phyloP scores from a whole-genome alignment of 805 yeast genomes.

The Lipomyces kockii region DNA sequence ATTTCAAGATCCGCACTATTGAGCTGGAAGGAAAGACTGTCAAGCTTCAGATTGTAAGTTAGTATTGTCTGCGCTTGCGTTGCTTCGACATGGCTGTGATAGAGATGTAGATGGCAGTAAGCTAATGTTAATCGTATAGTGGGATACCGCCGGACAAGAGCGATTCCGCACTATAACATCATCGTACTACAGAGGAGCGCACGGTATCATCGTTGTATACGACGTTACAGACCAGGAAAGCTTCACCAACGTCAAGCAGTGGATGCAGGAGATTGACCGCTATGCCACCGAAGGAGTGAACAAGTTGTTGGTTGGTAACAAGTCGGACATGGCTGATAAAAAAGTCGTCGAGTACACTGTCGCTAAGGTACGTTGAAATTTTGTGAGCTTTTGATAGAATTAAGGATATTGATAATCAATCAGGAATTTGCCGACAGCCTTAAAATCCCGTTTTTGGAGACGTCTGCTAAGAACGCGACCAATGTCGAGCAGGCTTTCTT shows the following conservation, averaged over 20 bases:
- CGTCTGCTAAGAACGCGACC: slow-evolving; percentile 91
- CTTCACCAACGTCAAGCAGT: slow-evolving; percentile 94
- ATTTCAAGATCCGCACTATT: slow-evolving; percentile 67
- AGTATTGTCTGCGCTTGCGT: neutral
- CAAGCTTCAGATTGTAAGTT: slow-evolving; percentile 76
- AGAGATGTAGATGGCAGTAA: neutral
- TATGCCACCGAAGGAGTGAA: slow-evolving; percentile 97
- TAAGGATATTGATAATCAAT: neutral
- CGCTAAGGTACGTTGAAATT: slow-evolving; percentile 59
- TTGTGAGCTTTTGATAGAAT: neutral
- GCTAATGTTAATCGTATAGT: slow-evolving; percentile 43
- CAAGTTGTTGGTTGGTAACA: slow-evolving; percentile 94
- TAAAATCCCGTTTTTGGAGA: slow-evolving; percentile 93
- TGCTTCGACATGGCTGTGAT: neutral
- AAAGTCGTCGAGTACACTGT: slow-evolving; percentile 94
- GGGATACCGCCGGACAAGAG: slow-evolving; percentile 99
- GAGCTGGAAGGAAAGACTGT: slow-evolving; percentile 97
- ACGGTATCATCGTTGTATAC: slow-evolving; percentile 96
- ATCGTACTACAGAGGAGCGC: slow-evolving; percentile 97
- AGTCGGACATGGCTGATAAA: slow-evolving; percentile 91
- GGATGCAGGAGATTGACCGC: slow-evolving; percentile 98
- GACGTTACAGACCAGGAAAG: slow-evolving; percentile 91
- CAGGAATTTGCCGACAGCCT: slow-evolving; percentile 92
- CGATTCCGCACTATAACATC: slow-evolving; percentile 97
- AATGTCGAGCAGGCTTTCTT: slow-evolving; percentile 98